Base-by-base conservation (phyloP, 805 yeast genomes). In the Monosporozyma yasuniensis region DNA sequence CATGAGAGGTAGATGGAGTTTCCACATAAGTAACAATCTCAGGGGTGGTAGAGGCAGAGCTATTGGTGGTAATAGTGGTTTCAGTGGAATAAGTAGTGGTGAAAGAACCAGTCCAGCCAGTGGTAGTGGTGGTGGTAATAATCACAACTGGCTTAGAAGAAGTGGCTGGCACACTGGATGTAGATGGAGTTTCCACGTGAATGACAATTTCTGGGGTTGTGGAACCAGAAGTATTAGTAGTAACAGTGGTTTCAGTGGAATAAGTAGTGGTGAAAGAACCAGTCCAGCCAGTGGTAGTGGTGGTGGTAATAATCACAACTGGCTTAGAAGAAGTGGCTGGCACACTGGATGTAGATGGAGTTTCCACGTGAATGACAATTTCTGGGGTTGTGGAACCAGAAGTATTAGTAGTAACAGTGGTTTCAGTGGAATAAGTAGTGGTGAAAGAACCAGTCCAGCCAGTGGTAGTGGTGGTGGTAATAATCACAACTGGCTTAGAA, bases 401-500 rank as follows among this genome's bases (percentile, higher is more conserved):
- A 12, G 48, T 41, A 32, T 49, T 54, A 12, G 50, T 49, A 10
- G 54, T 50, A 4, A 11, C 23, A 4, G 58, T 51, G n/a, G 55
- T 42, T 6, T 52, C 57, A 18, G 57, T 58, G 19, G 59, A 51
- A 27, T 53, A 50, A 5, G 60, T 49, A 18, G 55, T 46, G 5
- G 54, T 52, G 41, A 27, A 48, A 5, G 54, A 25, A 22, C 56
- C 55, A 25, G 55, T 53, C 57, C 57, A 53, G 2, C 50, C 43
- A 10, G 60, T 47, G 10, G 59, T 54, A 21, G 56, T 53, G 21
- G 52, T 49, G 18, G 48, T 32, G 14, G 51, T 50, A 8, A 32
- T 35, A 18, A 16, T 27, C 14, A 42, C 37, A 16, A 25, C 23
- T 39, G 59, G 54, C 6, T 57, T 3, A 39, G n/a, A 21, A 9